These are phyloP conservation scores for Lachancea thermotolerans DNA, from an alignment of 805 yeast species.

Conservation along the genomic window DNA sequence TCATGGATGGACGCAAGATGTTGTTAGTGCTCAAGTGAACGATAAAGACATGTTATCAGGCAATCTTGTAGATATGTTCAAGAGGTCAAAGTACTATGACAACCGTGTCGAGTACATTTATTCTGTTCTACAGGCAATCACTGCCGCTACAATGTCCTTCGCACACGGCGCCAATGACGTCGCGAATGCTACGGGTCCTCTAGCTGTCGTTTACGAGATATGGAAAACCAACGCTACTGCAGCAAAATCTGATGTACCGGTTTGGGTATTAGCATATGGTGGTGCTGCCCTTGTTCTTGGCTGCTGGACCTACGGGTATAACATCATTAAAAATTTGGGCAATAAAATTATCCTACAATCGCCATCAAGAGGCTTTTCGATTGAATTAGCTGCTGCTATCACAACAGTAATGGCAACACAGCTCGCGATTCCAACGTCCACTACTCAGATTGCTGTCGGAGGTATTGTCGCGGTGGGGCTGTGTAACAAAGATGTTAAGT, in stretches of 20 bases:
- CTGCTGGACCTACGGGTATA: constrained; percentile 64
- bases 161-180: constrained; percentile 81
- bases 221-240: constrained; percentile 47
- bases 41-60: constrained; percentile 38
- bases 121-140: constrained; percentile 60
- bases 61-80: constrained; percentile 45
- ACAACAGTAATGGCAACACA: constrained; percentile 73
- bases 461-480: constrained; percentile 72
- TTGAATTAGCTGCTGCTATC: constrained; percentile 72
- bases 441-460: constrained; percentile 75
- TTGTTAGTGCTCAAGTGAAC: constrained; percentile 42
- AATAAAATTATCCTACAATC: constrained; percentile 69
- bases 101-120: constrained; percentile 63
- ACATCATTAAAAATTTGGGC: constrained; percentile 64
- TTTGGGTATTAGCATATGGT: constrained; percentile 64
- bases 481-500: constrained; percentile 54
- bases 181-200: constrained; percentile 72
- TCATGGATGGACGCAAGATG: constrained; percentile 63
- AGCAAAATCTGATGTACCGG: constrained; percentile 51
- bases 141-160: constrained; percentile 75
- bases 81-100: constrained; percentile 57
- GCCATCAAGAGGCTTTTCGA: constrained; percentile 70
- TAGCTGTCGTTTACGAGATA: constrained; percentile 54
- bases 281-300: constrained; percentile 65
- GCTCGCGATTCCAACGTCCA: constrained; percentile 63